Percentiles rank a stretch among this genome's conserved stretches.
These are phyloP conservation scores for Brettanomyces custersianus DNA, from an alignment of 805 yeast species.

Conservation along the genomic window DNA sequence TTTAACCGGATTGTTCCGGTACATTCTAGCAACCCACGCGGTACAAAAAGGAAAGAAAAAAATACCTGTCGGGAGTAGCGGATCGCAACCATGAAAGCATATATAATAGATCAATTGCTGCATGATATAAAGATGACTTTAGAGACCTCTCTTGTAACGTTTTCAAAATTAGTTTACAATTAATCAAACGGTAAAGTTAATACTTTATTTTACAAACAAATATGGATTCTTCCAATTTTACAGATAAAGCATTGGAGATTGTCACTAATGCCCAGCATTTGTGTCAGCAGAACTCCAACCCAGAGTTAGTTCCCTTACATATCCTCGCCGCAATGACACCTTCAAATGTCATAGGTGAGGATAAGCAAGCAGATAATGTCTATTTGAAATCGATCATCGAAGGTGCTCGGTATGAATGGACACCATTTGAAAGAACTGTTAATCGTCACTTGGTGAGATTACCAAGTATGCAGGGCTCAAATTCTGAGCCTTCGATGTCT, in stretches of 20 bases:
- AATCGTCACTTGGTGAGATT: conserved; percentile 75
- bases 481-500: conserved; percentile 68
- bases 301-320: conserved; percentile 83
- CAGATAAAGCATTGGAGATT: conserved; percentile 85
- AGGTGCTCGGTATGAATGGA: conserved; percentile 84
- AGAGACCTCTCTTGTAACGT: too few relatives aligned
- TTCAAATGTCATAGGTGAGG: conserved; percentile 34
- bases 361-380: conserved; percentile 36
- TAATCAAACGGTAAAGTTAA: too few relatives aligned
- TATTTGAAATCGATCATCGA: conserved; percentile 79
- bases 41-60: too few relatives aligned
- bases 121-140: too few relatives aligned
- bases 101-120: too few relatives aligned
- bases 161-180: too few relatives aligned
- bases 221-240: conserved; percentile 74
- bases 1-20: too few relatives aligned
- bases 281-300: conserved; percentile 77
- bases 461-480: conserved; percentile 87
- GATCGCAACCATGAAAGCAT: too few relatives aligned
- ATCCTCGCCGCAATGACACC: conserved; percentile 85
- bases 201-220: not conserved
- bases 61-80: too few relatives aligned
- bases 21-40: too few relatives aligned
- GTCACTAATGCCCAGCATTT: conserved; percentile 71
- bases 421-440: conserved; percentile 65